Conservation (phyloP, 345 rosid genomes). For the Brassica carinata region DNA sequence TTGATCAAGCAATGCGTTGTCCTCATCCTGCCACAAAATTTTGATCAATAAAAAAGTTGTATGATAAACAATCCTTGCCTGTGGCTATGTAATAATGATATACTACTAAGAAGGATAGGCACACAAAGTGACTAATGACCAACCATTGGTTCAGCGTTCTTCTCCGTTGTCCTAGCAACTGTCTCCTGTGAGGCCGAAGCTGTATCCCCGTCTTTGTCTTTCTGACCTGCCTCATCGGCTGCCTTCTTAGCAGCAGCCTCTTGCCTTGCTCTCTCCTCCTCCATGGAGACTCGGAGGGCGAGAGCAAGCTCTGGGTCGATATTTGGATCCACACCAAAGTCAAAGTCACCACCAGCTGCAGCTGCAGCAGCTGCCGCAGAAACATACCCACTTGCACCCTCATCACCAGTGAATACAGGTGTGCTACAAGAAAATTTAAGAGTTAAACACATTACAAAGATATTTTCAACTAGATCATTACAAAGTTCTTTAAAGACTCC, state of each 20-base stretch:
- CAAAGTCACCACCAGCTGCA: slow-evolving; percentile 61
- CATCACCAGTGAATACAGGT: slow-evolving; percentile 68
- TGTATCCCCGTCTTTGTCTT: slow-evolving; percentile 56
- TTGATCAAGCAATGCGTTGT: slow-evolving; percentile 57
- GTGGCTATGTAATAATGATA: neutral
- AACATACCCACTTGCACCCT: slow-evolving; percentile 74
- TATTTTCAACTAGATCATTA: neutral
- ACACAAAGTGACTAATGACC: neutral
- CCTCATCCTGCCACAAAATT: slow-evolving; percentile 50
- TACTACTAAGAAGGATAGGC: neutral
- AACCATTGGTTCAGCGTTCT: slow-evolving; percentile 58
- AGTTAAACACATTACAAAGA: neutral
- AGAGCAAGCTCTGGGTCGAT: slow-evolving; percentile 84
- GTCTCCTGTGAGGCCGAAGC: slow-evolving; percentile 54
- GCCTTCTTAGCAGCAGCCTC: slow-evolving; percentile 85
- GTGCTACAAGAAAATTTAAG: slow-evolving; percentile 47
- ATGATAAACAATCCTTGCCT: neutral
- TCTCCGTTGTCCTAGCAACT: slow-evolving; percentile 45
- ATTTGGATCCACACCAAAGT: slow-evolving; percentile 82
- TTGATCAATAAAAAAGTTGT: neutral
- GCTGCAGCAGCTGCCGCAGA: slow-evolving; percentile 74
- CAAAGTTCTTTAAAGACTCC: neutral
- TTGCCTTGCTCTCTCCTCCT: slow-evolving; percentile 91
- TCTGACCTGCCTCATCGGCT: slow-evolving; percentile 59
- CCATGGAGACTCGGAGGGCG: slow-evolving; percentile 81